Base-by-base conservation (phyloP, 2,329 filamentous ascomycete genomes). In the Hypocreales sp. region DNA sequence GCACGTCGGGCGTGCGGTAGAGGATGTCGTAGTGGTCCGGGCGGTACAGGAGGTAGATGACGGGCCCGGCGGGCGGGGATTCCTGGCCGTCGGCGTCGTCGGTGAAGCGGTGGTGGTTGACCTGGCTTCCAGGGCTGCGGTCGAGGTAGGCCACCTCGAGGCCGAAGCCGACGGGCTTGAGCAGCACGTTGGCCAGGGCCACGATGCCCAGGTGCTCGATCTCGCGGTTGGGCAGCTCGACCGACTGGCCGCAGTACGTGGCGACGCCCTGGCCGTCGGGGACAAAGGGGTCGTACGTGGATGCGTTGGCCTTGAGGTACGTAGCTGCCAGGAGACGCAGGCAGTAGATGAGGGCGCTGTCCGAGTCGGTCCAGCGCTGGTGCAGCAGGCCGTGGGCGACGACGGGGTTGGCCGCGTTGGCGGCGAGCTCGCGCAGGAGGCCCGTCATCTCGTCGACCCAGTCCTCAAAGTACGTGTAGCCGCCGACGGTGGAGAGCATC, bases 21-120 rank as follows among this genome's bases (percentile, higher is more conserved):
- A 95, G 65, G 34, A 98, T 75, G 51, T 95, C 90, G 51, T 95
- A 98, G 53, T 95, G 90, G 33, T 82, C 83, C 22, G 60, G 92
- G 47, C 58, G 74, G 67, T 57, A 86, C 45, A 63, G 64, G 33
- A 66, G 56, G 39, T 70, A 60, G 20, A 76, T 67, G 18, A 67
- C 60, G 15, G 63, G 60, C 0, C 59, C 64, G 1, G 65, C 42
- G 1, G 46, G 44, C 11, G 53, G 49, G 23, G 50, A 41, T 28
- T 61, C 57, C 29, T 61, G 56, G 4, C 44, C 48, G 29, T 60
- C 62, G 10, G 59, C 55, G 23, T 66, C 67, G 15, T 67, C 60
- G 4, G 65, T 73, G 40, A 79, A 71, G 14, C 66, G 65, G 46
- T 79, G 74, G 18, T 64, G 67, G 45, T 81, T 92, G 41, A 83